phyloP scores from a whole-genome alignment of 306 rosid species.

The Rosa persica region DNA sequence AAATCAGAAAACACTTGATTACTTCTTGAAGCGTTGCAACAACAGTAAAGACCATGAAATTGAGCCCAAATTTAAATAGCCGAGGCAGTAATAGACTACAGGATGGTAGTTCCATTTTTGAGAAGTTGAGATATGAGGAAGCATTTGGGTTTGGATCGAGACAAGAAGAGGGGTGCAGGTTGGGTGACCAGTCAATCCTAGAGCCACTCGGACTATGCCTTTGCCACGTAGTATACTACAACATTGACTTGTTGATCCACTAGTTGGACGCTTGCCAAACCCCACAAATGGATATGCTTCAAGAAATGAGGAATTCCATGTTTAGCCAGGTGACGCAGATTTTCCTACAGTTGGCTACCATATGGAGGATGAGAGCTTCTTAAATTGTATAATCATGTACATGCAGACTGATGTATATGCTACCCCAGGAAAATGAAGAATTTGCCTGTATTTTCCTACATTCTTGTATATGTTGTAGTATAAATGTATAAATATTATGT shows the following conservation, averaged over 20 bases:
- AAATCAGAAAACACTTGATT: conserved; percentile 76
- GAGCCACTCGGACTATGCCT: background rate
- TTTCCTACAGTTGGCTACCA: background rate
- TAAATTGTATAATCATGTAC: background rate
- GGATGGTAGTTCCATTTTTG: background rate
- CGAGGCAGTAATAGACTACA: conserved; percentile 35
- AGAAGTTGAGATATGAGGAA: background rate
- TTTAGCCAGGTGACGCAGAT: background rate
- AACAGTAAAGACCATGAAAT: conserved; percentile 32
- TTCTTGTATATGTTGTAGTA: too few relatives aligned
- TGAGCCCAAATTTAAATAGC: conserved; percentile 51
- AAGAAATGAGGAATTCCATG: background rate
- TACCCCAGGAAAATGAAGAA: background rate
- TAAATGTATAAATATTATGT: too few relatives aligned
- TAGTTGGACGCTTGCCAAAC: background rate
- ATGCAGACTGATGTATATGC: background rate
- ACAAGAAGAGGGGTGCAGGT: background rate
- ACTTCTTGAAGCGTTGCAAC: conserved; percentile 60
- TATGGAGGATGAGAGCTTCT: background rate
- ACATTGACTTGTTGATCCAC: background rate
- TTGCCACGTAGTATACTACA: background rate
- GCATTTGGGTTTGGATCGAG: background rate
- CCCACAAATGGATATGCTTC: background rate
- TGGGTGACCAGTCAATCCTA: background rate
- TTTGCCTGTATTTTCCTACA: background rate